A percentile compares a stretch with the other conserved stretches of the same genome.
These are phyloP conservation scores for Cryphonectria japonica DNA, from an alignment of 2,329 filamentous ascomycete species.

Conservation along the genomic window DNA sequence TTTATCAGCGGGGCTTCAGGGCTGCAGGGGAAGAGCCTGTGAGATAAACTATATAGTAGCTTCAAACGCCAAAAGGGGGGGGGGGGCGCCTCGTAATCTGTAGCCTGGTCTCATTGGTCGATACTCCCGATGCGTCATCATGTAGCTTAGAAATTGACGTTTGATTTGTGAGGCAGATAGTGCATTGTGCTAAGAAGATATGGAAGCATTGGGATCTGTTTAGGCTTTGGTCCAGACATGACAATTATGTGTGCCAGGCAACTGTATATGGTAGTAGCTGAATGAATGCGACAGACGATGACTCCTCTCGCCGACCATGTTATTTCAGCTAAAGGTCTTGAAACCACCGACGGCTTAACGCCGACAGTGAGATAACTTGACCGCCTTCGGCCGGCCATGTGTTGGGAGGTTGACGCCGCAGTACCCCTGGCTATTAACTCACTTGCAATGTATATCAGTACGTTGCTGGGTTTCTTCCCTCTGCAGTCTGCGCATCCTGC, in stretches of 20 bases:
- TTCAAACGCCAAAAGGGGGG: neutral
- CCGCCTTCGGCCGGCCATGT: neutral
- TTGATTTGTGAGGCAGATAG: neutral
- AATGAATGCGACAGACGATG: neutral
- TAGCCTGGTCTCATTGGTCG: constrained; percentile 11
- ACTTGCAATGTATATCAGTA: neutral
- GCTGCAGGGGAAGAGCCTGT: neutral
- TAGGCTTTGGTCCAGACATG: neutral
- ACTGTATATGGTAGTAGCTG: neutral
- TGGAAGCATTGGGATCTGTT: neutral
- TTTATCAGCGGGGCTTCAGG: constrained; percentile 17
- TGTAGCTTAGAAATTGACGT: constrained; percentile 22
- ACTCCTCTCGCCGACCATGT: neutral
- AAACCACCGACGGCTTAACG: neutral
- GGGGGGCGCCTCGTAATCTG: neutral
- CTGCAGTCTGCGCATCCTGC: neutral
- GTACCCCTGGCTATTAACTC: no score
- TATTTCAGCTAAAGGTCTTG: neutral
- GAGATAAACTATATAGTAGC: neutral
- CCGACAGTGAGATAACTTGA: neutral
- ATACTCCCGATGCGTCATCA: constrained; percentile 17
- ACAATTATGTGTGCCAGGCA: no score
- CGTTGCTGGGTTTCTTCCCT: neutral
- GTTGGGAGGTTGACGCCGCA: no score
- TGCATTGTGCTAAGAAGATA: neutral